These are phyloP conservation scores for Leucocoprinus gongylophorus DNA, from an alignment of 1,284 basidiomycete genomes.

Conservation along the genomic window DNA sequence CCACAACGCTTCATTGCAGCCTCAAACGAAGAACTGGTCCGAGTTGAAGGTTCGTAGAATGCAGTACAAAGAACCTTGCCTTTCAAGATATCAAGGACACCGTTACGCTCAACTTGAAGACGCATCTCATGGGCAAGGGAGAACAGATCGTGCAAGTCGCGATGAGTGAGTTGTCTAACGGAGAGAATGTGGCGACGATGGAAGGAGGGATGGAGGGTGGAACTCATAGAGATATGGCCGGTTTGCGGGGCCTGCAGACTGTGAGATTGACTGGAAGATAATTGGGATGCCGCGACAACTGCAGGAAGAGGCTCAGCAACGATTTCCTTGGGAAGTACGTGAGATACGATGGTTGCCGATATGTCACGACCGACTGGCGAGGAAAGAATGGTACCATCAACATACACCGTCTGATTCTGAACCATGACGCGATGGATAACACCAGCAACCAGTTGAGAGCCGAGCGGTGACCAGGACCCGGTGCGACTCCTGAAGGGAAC, in stretches of 20 bases:
- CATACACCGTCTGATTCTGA: conserved; percentile 85
- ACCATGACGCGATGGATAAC: conserved; percentile 88
- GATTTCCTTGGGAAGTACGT: conserved; percentile 29
- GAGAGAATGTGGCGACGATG: conserved; percentile 84
- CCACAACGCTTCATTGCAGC: conserved; percentile 98
- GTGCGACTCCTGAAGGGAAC: conserved; percentile 48
- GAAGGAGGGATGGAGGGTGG: conserved; percentile 40
- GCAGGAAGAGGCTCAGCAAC: conserved; percentile 8
- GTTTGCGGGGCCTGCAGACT: conserved; percentile 20
- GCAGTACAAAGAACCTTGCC: conserved; percentile 92
- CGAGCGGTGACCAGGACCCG: conserved; percentile 81
- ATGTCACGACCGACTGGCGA: conserved; percentile 72
- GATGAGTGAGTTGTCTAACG: conserved; percentile 89
- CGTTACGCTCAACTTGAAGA: conserved; percentile 88
- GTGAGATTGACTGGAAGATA: conserved; percentile 17
- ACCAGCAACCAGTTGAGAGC: conserved; percentile 61
- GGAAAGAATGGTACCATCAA: conserved; percentile 80
- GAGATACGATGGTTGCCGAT: conserved; percentile 58
- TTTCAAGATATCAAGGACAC: conserved; percentile 83
- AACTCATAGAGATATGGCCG: conserved; percentile 28
- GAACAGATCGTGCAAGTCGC: conserved; percentile 93
- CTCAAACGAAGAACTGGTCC: conserved; percentile 96
- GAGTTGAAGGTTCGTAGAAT: conserved; percentile 97
- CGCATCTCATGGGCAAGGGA: conserved; percentile 96
- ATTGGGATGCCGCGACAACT: conserved; percentile 22